phyloP scores from a whole-genome alignment of 2,329 filamentous ascomycete species.

The Fusarium coicis region DNA sequence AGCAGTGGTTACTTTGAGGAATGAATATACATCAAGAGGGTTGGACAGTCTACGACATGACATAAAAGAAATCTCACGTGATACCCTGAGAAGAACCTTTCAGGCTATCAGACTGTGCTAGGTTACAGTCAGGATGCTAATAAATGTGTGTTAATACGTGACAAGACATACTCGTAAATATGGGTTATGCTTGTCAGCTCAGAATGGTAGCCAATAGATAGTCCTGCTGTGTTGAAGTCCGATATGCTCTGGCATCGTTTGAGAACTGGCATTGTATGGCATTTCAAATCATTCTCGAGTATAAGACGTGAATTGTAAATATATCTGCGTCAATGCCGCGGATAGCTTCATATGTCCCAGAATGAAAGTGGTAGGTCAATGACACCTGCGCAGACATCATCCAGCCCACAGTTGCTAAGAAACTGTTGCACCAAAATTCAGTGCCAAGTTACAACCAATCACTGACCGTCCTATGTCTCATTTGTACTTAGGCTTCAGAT shows the following conservation, averaged over 20 bases:
- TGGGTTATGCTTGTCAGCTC: background rate
- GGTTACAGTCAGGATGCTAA: background rate
- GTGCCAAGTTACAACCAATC: background rate
- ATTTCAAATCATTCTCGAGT: too few species aligned
- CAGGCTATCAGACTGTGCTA: background rate
- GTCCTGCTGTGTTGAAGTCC: background rate
- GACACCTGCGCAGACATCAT: background rate
- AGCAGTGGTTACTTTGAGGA: background rate
- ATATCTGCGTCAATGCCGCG: background rate
- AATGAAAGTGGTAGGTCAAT: background rate
- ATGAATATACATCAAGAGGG: too few species aligned
- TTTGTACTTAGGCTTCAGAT: slow-evolving; percentile 46
- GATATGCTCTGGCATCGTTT: background rate
- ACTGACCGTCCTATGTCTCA: background rate
- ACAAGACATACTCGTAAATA: background rate
- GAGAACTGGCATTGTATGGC: background rate
- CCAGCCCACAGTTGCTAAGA: background rate
- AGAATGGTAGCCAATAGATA: background rate
- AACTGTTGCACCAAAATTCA: background rate
- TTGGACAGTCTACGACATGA: too few species aligned
- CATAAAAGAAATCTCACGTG: too few species aligned
- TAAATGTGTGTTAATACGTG: background rate
- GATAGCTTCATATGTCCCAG: background rate
- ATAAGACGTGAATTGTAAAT: too few species aligned
- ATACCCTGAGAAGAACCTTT: too few species aligned